These are phyloP conservation scores for Nepenthes alata DNA, from an alignment of 179 eudicot genomes.

Conservation along the genomic window DNA sequence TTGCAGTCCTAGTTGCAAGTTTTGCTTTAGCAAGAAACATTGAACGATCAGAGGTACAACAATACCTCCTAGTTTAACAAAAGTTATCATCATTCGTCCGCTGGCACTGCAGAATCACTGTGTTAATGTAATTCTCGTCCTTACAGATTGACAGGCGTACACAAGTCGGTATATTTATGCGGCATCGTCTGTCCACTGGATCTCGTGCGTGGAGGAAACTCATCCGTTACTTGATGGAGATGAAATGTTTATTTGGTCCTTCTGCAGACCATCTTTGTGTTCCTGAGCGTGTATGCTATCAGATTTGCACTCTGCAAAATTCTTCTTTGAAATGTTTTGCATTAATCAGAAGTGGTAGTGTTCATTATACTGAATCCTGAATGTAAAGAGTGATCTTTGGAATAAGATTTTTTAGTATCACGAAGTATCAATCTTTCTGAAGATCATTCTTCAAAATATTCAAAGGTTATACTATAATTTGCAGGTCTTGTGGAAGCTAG, in stretches of 20 bases:
- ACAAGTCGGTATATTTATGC: slow-evolving; percentile 59
- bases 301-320: slow-evolving; percentile 6
- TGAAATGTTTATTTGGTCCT: slow-evolving; percentile 84
- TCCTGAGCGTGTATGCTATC: slow-evolving; percentile 51
- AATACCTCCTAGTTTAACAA: not conserved
- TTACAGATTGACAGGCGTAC: slow-evolving; percentile 77
- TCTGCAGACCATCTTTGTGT: slow-evolving; percentile 43
- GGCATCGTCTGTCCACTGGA: slow-evolving; percentile 61
- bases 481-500: slow-evolving; percentile 93
- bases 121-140: not conserved
- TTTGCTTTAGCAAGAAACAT: slow-evolving; percentile 96
- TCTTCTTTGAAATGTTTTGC: not conserved
- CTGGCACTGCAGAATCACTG: not conserved
- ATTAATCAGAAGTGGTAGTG: too few species aligned
- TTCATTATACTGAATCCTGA: too few species aligned
- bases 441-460: not conserved
- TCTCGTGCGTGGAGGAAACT: slow-evolving; percentile 94
- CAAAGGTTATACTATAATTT: not conserved
- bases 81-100: not conserved
- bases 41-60: slow-evolving; percentile 82
- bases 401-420: not conserved
- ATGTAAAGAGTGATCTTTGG: not conserved
- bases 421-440: not conserved
- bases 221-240: slow-evolving; percentile 71
- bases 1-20: slow-evolving; percentile 95